Conservation (phyloP, 2,329 filamentous ascomycete genomes). For the Lecanicillium sp. region DNA sequence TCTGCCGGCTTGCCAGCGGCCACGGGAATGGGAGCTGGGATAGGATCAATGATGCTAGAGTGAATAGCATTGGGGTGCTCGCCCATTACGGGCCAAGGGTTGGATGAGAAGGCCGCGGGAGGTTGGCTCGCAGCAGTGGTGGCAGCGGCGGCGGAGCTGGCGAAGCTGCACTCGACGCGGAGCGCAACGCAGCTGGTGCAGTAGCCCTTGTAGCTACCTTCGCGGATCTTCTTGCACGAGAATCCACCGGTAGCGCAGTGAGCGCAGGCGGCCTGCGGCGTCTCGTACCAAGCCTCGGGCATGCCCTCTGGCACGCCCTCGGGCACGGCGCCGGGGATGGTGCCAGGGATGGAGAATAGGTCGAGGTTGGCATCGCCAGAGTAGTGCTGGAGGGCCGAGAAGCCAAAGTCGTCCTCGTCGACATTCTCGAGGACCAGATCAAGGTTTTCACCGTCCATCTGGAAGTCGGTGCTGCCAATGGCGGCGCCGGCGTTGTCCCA, state of each 20-base stretch:
- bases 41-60: neutral
- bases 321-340: constrained; percentile 22
- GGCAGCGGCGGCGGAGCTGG: constrained; percentile 26
- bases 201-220: constrained; percentile 54
- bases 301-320: constrained; percentile 5
- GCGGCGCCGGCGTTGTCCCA: constrained; percentile 48
- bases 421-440: constrained; percentile 50
- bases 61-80: constrained; percentile 34
- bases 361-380: constrained; percentile 33
- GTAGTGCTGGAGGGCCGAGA: constrained; percentile 54
- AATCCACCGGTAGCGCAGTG: constrained; percentile 48
- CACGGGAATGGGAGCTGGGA: neutral
- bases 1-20: constrained; percentile 16
- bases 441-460: constrained; percentile 32
- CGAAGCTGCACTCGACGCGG: constrained; percentile 53
- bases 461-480: constrained; percentile 23
- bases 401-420: constrained; percentile 54
- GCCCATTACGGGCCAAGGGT: constrained; percentile 41
- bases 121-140: constrained; percentile 26
- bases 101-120: constrained; percentile 35
- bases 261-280: constrained; percentile 42
- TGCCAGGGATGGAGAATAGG: constrained; percentile 25
- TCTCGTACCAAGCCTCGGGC: constrained; percentile 25
- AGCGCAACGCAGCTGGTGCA: constrained; percentile 59
- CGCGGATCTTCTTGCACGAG: constrained; percentile 54